A percentile compares a stretch with the other conserved stretches of the same genome.
Evolutionary conservation across 2,329 filamentous ascomycete species (phyloP).

Genomic region (Neocatenulostroma microsporum): DNA sequence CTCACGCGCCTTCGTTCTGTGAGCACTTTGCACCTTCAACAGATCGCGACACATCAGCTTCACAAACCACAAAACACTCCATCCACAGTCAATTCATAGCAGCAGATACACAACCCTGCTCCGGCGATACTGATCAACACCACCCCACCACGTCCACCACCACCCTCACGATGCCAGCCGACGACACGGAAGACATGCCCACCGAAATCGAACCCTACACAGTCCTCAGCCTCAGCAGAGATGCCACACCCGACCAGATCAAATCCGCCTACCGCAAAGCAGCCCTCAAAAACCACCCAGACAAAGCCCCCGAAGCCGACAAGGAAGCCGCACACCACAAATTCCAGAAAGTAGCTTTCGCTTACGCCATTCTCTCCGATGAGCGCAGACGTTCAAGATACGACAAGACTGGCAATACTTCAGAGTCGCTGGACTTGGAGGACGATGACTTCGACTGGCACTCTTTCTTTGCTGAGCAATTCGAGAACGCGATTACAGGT

Average conservation of each 20-base stretch:
- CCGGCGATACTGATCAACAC: no score
- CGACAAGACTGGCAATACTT: constrained; percentile 81
- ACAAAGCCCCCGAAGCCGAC: constrained; percentile 50
- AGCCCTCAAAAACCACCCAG: constrained; percentile 71
- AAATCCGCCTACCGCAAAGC: constrained; percentile 88
- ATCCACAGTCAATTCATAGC: no score
- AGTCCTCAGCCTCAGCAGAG: constrained; percentile 62
- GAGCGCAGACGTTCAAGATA: constrained; percentile 72
- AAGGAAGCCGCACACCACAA: constrained; percentile 66
- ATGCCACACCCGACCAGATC: constrained; percentile 69
- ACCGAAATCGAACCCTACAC: constrained; percentile 70
- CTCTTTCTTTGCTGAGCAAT: constrained; percentile 81
- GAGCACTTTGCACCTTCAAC: no score
- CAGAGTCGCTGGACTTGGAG: constrained; percentile 62
- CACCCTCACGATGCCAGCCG: constrained; percentile 5
- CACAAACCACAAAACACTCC: no score
- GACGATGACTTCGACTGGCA: constrained; percentile 77
- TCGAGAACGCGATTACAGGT: constrained; percentile 63
- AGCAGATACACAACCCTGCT: no score
- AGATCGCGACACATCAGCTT: not conserved
- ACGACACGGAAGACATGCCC: constrained; percentile 51
- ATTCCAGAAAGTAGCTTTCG: constrained; percentile 88
- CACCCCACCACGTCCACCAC: no score
- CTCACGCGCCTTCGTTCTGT: no score
- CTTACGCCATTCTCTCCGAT: constrained; percentile 88